phyloP scores from a whole-genome alignment of 148 eudicot genomes.

The Diospyros kaki region DNA sequence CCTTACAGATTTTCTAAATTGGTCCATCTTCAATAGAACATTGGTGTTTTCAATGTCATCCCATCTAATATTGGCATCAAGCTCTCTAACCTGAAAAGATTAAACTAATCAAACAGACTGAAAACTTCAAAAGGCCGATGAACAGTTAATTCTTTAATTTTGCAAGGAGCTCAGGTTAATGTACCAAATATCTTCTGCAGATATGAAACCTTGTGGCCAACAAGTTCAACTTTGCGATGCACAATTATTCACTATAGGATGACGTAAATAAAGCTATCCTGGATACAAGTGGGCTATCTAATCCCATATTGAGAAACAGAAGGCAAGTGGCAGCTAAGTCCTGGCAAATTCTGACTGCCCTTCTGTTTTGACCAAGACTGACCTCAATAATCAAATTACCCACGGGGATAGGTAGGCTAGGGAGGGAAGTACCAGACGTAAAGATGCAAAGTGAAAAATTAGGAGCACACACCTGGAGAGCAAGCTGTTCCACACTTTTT shows the following conservation, averaged over 20 bases:
- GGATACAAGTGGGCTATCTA: neutral
- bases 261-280: neutral
- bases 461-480: conserved; percentile 64
- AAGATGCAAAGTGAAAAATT: conserved; percentile 3
- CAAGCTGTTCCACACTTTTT: conserved; percentile 72
- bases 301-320: neutral
- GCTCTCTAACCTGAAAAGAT: conserved; percentile 70
- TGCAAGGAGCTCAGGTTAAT: too few species aligned
- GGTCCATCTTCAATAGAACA: conserved; percentile 49
- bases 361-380: neutral
- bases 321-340: neutral
- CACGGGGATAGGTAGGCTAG: neutral
- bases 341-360: neutral
- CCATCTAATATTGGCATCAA: conserved; percentile 79
- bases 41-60: conserved; percentile 77
- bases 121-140: neutral
- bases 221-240: neutral
- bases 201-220: neutral
- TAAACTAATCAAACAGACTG: conserved; percentile 3
- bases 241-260: neutral
- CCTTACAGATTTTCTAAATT: conserved; percentile 53
- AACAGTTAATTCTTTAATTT: too few species aligned
- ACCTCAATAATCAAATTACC: neutral
- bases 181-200: neutral
- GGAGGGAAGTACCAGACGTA: neutral